Percentiles rank a stretch among this genome's conserved stretches.
Evolutionary conservation across 106 monocot genomes (phyloP).

Genomic region (Dioscorea zingiberensis): DNA sequence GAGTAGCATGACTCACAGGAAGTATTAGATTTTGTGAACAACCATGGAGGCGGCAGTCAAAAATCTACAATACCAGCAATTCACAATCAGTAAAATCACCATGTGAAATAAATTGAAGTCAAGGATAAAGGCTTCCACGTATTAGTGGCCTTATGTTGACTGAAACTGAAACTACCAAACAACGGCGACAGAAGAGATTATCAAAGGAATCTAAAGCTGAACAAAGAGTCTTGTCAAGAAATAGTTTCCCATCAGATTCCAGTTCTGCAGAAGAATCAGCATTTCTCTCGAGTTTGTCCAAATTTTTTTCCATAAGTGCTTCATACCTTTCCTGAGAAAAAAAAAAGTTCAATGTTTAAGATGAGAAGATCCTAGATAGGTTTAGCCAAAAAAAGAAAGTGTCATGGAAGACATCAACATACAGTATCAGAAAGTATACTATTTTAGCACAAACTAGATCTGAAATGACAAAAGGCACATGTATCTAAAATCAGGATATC

Average conservation of each 20-base stretch:
- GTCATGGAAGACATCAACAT: no score
- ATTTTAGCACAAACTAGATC: no score
- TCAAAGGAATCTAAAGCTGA: conserved; percentile 93
- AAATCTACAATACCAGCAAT: conserved; percentile 33
- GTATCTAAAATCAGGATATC: no score
- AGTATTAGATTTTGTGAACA: conserved; percentile 76
- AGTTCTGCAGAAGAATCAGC: conserved; percentile 26
- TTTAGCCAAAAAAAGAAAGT: no score
- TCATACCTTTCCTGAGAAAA: conserved; percentile 74
- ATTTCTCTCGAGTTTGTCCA: conserved; percentile 22
- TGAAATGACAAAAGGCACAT: no score
- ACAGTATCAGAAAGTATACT: no score
- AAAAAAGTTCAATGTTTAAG: no score
- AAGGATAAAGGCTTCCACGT: background rate
- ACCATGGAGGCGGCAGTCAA: conserved; percentile 95
- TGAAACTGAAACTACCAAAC: conserved; percentile 49
- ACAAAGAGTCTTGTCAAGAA: conserved; percentile 66
- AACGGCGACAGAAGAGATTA: conserved; percentile 94
- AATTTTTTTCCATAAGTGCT: conserved; percentile 37
- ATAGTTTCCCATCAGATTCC: conserved; percentile 16
- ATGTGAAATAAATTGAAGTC: conserved; percentile 1
- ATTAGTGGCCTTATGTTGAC: no score
- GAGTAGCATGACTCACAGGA: conserved; percentile 50
- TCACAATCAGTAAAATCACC: background rate
- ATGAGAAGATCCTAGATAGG: no score